Conservation (phyloP, 768 basidiomycete genomes). For the Mycena kentingensis region DNA sequence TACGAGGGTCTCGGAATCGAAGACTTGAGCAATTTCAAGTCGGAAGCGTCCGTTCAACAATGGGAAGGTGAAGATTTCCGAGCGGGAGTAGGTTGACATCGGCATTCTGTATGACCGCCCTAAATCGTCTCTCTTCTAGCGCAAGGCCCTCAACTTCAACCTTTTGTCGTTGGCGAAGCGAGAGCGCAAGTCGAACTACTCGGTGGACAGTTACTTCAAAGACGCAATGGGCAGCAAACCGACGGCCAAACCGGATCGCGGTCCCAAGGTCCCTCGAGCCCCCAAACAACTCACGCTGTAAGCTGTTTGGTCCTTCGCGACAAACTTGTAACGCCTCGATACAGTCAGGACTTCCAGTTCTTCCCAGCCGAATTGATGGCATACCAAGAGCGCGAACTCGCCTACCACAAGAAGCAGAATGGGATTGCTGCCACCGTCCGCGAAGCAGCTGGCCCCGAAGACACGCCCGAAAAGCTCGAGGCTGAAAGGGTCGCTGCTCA, state of each 20-base stretch:
- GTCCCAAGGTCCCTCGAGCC: constrained; percentile 78
- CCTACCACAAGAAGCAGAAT: constrained; percentile 76
- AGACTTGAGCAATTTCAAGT: constrained; percentile 95
- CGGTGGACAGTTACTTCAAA: constrained; percentile 94
- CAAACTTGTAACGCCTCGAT: neutral
- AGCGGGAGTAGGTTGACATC: constrained; percentile 52
- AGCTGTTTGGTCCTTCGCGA: constrained; percentile 30
- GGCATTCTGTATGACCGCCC: neutral
- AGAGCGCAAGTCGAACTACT: constrained; percentile 92
- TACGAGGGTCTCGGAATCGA: constrained; percentile 93
- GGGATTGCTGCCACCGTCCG: constrained; percentile 65
- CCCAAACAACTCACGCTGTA: constrained; percentile 88
- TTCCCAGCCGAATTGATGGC: constrained; percentile 79
- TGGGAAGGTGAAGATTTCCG: constrained; percentile 97
- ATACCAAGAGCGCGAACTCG: constrained; percentile 85
- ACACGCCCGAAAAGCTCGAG: constrained; percentile 83
- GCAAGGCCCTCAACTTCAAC: constrained; percentile 72
- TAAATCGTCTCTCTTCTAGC: constrained; percentile 18
- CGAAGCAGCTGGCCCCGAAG: constrained; percentile 68
- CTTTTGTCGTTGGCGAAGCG: constrained; percentile 89
- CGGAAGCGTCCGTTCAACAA: constrained; percentile 85
- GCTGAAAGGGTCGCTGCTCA: constrained; percentile 79
- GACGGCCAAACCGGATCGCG: constrained; percentile 77
- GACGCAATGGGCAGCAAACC: constrained; percentile 84
- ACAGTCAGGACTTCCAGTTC: constrained; percentile 97